Evolutionary conservation across 805 yeast species (phyloP).

Genomic region (Scheffersomyces ergatensis): DNA sequence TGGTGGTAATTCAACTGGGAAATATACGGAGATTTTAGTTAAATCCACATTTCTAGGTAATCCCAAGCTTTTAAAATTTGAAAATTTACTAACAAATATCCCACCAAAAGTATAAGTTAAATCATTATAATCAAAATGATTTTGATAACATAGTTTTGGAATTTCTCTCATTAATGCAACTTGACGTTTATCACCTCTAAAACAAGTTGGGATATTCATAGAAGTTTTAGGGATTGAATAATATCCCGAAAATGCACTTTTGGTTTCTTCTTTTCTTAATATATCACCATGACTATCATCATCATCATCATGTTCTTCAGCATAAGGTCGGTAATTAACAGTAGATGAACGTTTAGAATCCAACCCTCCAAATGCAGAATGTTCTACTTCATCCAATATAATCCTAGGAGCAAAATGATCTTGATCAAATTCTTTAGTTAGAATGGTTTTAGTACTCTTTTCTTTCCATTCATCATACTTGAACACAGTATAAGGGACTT

Average conservation of each 20-base stretch:
- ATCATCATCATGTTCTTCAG: slow-evolving; percentile 1
- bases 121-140: slow-evolving; percentile 29
- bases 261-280: slow-evolving; percentile 5
- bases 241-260: slow-evolving; percentile 25
- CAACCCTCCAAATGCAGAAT: slow-evolving; percentile 6
- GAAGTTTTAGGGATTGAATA: slow-evolving; percentile 22
- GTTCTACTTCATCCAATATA: slow-evolving; percentile 19
- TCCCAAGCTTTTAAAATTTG: slow-evolving; percentile 23
- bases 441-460: slow-evolving; percentile 9
- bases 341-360: slow-evolving; percentile 4
- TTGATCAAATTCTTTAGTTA: slow-evolving; percentile 11
- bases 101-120: slow-evolving; percentile 39
- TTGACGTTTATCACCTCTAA: slow-evolving; percentile 6
- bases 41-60: slow-evolving; percentile 29
- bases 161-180: slow-evolving; percentile 9
- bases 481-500: slow-evolving; percentile 24
- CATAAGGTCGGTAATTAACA: not conserved
- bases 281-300: slow-evolving; percentile 2
- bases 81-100: slow-evolving; percentile 13
- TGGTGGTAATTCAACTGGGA: slow-evolving; percentile 40
- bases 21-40: slow-evolving; percentile 31
- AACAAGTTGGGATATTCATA: slow-evolving; percentile 16
- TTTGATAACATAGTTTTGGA: slow-evolving; percentile 30
- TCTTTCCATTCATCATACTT: slow-evolving; percentile 15
- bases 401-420: slow-evolving; percentile 19